Percentiles rank a stretch among this genome's conserved stretches.
Conservation (phyloP, 345 rosid species). For the Eucalyptus grandis region DNA sequence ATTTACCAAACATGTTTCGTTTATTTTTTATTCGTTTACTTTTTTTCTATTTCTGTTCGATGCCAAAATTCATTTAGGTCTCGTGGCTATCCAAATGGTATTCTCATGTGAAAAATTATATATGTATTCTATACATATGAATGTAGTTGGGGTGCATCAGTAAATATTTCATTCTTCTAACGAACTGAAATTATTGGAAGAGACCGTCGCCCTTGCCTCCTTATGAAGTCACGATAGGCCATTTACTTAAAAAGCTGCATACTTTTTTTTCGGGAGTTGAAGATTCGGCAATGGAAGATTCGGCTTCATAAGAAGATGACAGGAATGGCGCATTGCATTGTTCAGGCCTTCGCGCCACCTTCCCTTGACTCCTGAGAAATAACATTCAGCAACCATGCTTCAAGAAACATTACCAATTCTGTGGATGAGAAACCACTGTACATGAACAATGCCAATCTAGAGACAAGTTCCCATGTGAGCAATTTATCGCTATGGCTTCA, state of each 20-base stretch:
- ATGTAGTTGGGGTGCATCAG: not conserved
- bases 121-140: not conserved
- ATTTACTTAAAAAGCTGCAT: not conserved
- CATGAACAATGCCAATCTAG: not conserved
- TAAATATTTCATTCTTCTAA: not conserved
- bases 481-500: not conserved
- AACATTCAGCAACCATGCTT: not conserved
- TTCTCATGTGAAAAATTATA: not conserved
- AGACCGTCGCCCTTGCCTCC: not conserved
- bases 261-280: not conserved
- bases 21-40: no score
- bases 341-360: not conserved
- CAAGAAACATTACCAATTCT: not conserved
- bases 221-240: not conserved
- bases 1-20: no score
- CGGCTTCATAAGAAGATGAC: not conserved
- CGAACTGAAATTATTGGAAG: not conserved
- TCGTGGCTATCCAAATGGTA: not conserved
- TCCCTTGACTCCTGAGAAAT: not conserved
- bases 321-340: not conserved
- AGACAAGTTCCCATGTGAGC: not conserved
- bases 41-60: no score
- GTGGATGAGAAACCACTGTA: not conserved
- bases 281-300: not conserved
- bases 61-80: not conserved